Percentiles rank a stretch among this genome's conserved stretches.
Conservation (phyloP, 208 protist species). For the Crithidia brevicula region DNA sequence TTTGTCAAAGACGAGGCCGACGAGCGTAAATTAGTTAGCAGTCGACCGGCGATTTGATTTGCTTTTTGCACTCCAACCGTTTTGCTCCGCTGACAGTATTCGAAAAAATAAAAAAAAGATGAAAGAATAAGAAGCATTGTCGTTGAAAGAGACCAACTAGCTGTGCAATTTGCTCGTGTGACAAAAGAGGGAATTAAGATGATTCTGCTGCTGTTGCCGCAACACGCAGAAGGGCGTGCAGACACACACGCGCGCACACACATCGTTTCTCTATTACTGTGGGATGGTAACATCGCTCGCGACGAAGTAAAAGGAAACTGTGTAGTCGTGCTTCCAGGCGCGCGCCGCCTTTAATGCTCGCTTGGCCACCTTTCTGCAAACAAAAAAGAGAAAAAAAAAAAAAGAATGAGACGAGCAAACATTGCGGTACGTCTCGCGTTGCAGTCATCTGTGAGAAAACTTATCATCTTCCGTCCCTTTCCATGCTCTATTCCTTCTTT, state of each 20-base stretch:
- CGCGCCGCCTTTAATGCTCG: not conserved
- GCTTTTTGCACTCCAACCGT: not conserved
- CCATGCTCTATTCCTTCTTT: no score
- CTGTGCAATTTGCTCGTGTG: no score
- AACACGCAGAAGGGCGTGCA: no score
- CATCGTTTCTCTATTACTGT: no score
- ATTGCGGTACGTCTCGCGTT: not conserved
- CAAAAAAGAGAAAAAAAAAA: conserved; percentile 13
- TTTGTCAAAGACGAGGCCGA: no score
- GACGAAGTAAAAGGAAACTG: not conserved
- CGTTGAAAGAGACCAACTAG: not conserved
- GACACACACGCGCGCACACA: no score
- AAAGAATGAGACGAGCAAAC: conserved; percentile 7
- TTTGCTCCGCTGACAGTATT: not conserved
- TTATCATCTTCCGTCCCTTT: no score
- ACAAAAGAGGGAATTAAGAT: not conserved
- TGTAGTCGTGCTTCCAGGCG: not conserved
- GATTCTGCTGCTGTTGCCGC: no score
- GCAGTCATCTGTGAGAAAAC: no score
- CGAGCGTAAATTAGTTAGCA: no score
- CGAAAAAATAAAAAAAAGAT: not conserved
- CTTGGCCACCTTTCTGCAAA: not conserved
- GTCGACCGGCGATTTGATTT: no score
- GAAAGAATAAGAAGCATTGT: not conserved
- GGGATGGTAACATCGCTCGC: no score